Evolutionary conservation across 495 filamentous ascomycete genomes (phyloP).

Genomic region (Ramalina intermedia): DNA sequence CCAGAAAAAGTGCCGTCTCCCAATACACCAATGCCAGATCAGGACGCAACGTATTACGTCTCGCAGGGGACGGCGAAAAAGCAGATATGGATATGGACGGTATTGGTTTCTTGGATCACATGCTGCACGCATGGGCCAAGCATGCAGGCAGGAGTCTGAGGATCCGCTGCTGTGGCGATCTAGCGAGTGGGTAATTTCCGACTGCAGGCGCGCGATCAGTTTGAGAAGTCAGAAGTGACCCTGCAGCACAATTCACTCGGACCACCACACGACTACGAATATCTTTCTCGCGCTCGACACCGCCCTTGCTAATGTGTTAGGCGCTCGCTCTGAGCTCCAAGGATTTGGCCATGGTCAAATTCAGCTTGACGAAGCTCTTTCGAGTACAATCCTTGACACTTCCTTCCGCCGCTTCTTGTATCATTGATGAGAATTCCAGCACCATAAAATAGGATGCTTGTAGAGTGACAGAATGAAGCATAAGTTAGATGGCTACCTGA

Average conservation of each 20-base stretch:
- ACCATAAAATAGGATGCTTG: constrained; percentile 85
- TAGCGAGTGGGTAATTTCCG: constrained; percentile 53
- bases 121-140: constrained; percentile 93
- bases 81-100: constrained; percentile 80
- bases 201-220: background rate
- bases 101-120: constrained; percentile 96
- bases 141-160: constrained; percentile 89
- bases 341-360: constrained; percentile 84
- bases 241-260: constrained; percentile 62
- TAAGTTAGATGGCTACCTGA: constrained; percentile 82
- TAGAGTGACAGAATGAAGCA: constrained; percentile 96
- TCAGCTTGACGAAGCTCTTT: constrained; percentile 89
- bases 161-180: constrained; percentile 68
- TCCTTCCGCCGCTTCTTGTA: constrained; percentile 79
- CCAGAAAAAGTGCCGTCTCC: constrained; percentile 30
- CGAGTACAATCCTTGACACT: constrained; percentile 85
- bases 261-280: constrained; percentile 92
- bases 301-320: constrained; percentile 70
- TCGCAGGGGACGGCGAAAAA: constrained; percentile 67
- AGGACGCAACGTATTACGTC: constrained; percentile 58
- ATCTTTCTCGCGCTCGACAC: constrained; percentile 77
- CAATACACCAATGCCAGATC: constrained; percentile 70
- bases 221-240: background rate
- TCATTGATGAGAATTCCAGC: constrained; percentile 60
- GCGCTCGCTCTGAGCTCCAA: constrained; percentile 59